Evolutionary conservation across 1,284 basidiomycete genomes (phyloP).

Genomic region (Fomes fomentarius): DNA sequence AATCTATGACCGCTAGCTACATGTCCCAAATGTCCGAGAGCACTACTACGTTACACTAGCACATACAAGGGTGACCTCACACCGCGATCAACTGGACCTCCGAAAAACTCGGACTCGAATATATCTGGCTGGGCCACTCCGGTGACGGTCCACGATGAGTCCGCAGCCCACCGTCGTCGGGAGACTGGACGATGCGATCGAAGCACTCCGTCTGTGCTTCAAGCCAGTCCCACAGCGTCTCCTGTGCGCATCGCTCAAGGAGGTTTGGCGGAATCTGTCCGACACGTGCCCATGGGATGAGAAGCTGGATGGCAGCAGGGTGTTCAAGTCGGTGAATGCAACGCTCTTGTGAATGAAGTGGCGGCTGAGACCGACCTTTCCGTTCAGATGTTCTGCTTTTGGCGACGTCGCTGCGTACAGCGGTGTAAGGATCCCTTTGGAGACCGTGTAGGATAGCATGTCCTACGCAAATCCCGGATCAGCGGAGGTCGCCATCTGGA

Average conservation of each 20-base stretch:
- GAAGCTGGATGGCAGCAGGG: constrained; percentile 17
- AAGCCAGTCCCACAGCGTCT: constrained; percentile 20
- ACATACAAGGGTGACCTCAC: not conserved
- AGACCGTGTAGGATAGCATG: constrained; percentile 13
- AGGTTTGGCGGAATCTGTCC: constrained; percentile 16
- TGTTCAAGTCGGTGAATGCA: too few species aligned
- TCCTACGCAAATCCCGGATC: constrained; percentile 4
- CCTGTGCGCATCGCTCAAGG: constrained; percentile 5
- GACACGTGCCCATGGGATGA: constrained; percentile 39
- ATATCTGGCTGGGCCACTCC: too few species aligned
- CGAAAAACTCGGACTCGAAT: too few species aligned
- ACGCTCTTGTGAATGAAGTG: too few species aligned
- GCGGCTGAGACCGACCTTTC: constrained; percentile 34
- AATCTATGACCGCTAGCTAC: too few species aligned
- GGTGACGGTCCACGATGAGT: not conserved
- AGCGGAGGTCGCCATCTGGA: too few species aligned
- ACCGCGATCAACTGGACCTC: not conserved
- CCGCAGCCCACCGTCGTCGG: not conserved
- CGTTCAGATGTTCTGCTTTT: constrained; percentile 26
- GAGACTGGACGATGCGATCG: not conserved
- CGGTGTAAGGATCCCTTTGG: constrained; percentile 28
- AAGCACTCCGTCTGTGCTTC: constrained; percentile 20
- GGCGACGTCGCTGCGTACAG: constrained; percentile 34
- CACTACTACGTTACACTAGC: too few species aligned
- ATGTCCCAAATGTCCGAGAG: not conserved